These are phyloP conservation scores for Mrakia blollopis DNA, from an alignment of 768 basidiomycete species.

Conservation along the genomic window DNA sequence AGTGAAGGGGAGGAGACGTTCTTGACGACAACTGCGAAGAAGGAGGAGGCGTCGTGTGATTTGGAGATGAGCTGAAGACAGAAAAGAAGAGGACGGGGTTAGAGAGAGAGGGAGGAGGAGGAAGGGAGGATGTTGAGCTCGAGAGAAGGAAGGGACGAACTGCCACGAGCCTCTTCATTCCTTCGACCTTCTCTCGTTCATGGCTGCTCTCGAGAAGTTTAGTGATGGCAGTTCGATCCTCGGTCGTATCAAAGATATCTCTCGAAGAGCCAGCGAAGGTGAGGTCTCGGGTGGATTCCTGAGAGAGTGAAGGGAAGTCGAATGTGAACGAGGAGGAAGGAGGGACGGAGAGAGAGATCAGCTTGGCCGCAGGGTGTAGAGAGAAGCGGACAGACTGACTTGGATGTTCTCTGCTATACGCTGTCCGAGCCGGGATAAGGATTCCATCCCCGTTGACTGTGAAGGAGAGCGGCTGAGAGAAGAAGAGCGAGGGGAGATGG, in stretches of 20 bases:
- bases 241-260: constrained; percentile 45
- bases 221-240: constrained; percentile 75
- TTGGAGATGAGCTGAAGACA: constrained; percentile 78
- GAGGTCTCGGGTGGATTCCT: constrained; percentile 32
- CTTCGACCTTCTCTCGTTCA: constrained; percentile 87
- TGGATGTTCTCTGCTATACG: constrained; percentile 33
- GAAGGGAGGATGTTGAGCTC: constrained; percentile 6
- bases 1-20: constrained; percentile 89
- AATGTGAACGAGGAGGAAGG: background rate
- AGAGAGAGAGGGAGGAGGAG: constrained; percentile 18
- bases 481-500: background rate
- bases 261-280: constrained; percentile 39
- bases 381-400: background rate
- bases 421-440: constrained; percentile 30
- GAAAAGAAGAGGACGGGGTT: constrained; percentile 4
- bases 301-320: constrained; percentile 12
- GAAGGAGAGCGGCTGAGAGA: background rate
- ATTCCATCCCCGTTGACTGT: constrained; percentile 21
- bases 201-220: constrained; percentile 81
- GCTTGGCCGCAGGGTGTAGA: background rate
- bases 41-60: constrained; percentile 80
- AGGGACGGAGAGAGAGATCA: background rate
- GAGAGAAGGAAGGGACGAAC: constrained; percentile 52
- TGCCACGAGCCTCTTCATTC: constrained; percentile 89
- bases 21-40: constrained; percentile 96